Evolutionary conservation across 257 asterid genomes (phyloP), one percentile per base, ranked within the genome.

Genomic region (Solanum chaucha): DNA sequence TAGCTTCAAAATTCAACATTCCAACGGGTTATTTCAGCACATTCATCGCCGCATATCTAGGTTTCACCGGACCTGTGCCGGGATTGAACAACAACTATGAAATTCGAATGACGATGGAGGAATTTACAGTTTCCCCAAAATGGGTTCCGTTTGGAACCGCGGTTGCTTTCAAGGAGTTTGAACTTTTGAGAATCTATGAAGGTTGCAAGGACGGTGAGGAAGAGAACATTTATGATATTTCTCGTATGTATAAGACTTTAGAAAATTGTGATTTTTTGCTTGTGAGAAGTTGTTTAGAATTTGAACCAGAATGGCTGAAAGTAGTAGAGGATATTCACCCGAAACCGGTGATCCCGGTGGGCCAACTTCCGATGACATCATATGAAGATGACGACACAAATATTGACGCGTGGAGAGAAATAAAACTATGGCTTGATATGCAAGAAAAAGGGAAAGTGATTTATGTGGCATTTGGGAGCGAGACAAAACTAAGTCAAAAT

Each of bases 101-200:
- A 3, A 44, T 15, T 5, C 85, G 89, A 35, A 86, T 81, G 17
- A 86, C 74, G 11, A 84, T 88, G 9, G 89, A 91, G 30, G 93
- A 91, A 19, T 91, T 58, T 26, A 89, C 83, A 2, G 85, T 86
- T 8, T 19, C 77, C 38, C 92, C 89, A 1, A 58, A 86, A 55
- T 90, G 92, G 93, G 89, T 88, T 2, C 90, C 89, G 12, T 91
- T 91, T 74, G 78, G 88, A n/a, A 64, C 91, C 2, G 87, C 32
- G 0, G 91, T 90, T 5, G 90, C 90, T 20, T 89, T 22, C 17
- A 87, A 83, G 41, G 64, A 78, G 7, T 86, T 72, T 10, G 93
- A 90, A 86, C 71, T 90, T 78, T 78, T 10, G 22, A 6, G 65
- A 15, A 78, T 91, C 1, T 14, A 58, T 1, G 88, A 87, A 15